Conservation (phyloP, 768 basidiomycete species). For the Termitomyces sp. region DNA sequence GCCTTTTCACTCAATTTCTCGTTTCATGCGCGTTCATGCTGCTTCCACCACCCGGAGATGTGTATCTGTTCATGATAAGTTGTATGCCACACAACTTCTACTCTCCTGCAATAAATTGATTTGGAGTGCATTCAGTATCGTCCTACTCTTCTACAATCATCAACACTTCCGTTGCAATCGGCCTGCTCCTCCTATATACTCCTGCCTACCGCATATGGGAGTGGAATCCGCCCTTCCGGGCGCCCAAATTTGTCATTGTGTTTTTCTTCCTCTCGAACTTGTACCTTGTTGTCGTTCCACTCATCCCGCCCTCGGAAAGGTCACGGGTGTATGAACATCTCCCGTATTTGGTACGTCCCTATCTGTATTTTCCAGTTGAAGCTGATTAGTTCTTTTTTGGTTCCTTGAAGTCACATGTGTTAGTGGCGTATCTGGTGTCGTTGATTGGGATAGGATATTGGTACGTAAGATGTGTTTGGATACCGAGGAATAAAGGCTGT, state of each 20-base stretch:
- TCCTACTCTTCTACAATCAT: constrained; percentile 55
- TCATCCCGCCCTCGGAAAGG: constrained; percentile 54
- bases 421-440: constrained; percentile 40
- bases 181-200: constrained; percentile 57
- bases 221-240: constrained; percentile 65
- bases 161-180: constrained; percentile 54
- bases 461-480: constrained; percentile 45
- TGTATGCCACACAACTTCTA: constrained; percentile 44
- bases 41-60: constrained; percentile 64
- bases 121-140: constrained; percentile 15
- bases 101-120: too few relatives aligned
- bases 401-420: constrained; percentile 38
- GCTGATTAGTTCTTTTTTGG: constrained; percentile 15
- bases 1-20: constrained; percentile 56
- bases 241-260: constrained; percentile 39
- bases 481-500: constrained; percentile 45
- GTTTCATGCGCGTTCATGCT: constrained; percentile 51
- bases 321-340: constrained; percentile 47
- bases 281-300: constrained; percentile 55
- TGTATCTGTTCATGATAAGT: constrained; percentile 66
- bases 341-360: constrained; percentile 60
- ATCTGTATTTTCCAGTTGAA: constrained; percentile 17
- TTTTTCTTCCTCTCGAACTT: constrained; percentile 63
- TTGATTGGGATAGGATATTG: constrained; percentile 50
- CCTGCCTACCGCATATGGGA: constrained; percentile 31